Evolutionary conservation across 306 rosid genomes (phyloP).

Genomic region (Citrullus colocynthis): DNA sequence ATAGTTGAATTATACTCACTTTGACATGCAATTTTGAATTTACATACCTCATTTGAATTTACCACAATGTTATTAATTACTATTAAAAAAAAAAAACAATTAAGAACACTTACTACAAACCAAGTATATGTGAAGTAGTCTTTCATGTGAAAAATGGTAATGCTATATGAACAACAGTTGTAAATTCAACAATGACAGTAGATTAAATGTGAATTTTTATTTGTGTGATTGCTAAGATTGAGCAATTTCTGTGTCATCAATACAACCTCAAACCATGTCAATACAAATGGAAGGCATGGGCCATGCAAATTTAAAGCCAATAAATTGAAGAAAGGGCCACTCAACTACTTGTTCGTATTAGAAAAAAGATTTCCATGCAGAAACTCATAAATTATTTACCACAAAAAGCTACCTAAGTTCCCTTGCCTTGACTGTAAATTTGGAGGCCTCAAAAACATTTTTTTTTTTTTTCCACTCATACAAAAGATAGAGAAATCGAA

Average conservation of each 20-base stretch:
- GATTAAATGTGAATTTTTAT: too few species aligned
- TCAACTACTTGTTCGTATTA: neutral
- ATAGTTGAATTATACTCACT: too few species aligned
- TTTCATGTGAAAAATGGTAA: too few species aligned
- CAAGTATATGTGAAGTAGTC: too few species aligned
- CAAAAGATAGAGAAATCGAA: neutral
- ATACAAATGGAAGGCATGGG: neutral
- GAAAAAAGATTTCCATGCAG: neutral
- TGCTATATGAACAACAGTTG: too few species aligned
- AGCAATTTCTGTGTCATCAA: neutral
- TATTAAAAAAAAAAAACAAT: too few species aligned
- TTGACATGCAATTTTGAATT: too few species aligned
- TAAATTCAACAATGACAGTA: too few species aligned
- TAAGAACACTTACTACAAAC: too few species aligned
- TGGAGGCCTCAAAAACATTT: neutral
- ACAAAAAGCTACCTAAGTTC: neutral
- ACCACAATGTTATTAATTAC: too few species aligned
- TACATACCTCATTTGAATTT: too few species aligned
- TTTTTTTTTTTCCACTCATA: neutral
- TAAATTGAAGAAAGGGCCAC: neutral
- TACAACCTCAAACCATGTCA: neutral
- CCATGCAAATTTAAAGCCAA: neutral
- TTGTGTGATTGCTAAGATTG: neutral
- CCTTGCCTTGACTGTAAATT: neutral
- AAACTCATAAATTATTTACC: neutral